Base-by-base conservation (phyloP, 1,284 basidiomycete species). In the Microbotryomycetes sp. region DNA sequence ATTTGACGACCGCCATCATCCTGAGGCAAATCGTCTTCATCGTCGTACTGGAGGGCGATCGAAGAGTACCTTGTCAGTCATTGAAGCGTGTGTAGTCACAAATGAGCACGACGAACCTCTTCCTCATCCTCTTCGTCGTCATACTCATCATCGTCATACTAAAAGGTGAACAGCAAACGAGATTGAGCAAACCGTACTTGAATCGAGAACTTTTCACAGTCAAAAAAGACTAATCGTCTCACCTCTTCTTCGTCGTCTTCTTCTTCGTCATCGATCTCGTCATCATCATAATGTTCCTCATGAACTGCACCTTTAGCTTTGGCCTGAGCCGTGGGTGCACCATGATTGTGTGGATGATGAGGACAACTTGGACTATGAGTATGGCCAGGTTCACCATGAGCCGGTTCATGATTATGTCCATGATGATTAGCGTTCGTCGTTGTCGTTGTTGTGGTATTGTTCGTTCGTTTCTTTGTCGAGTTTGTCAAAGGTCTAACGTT, bases 61-160 rank as follows among this genome's bases (percentile, higher is more conserved):
- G 36, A 42, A 42, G 19, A 42, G 36, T 19, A 42, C 54, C 25
- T 57, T 48, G 53, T 59, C 36, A 25, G 46, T 26, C n/a, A 59
- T 51, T 36, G 58, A 55, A 53, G 54, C 54, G 59, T 74, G 58
- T 49, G 19, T 14, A 59, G 65, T 57, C 66, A 25, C 72, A 52
- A 72, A 74, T 70, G 74, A 73, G 61, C 74, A 56, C 71, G 74
- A 28, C 67, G 60, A 15, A 59, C 55, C 36, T 83, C 82, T 28
- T 83, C 83, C 22, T 82, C 81, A 1, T 80, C 81, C n/a, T 60
- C 66, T 16, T 82, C 80, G 58, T 83, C 81, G 1, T 84, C 82
- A 1, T 85, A 83, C 0, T 82, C 80, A 1, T 86, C 85, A 1
- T 84, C 85, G 19, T 84, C 81, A 7, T 86, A 83, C 16, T 84